These are phyloP conservation scores for Onygena corvina DNA, from an alignment of 2,329 filamentous ascomycete species.

Conservation along the genomic window DNA sequence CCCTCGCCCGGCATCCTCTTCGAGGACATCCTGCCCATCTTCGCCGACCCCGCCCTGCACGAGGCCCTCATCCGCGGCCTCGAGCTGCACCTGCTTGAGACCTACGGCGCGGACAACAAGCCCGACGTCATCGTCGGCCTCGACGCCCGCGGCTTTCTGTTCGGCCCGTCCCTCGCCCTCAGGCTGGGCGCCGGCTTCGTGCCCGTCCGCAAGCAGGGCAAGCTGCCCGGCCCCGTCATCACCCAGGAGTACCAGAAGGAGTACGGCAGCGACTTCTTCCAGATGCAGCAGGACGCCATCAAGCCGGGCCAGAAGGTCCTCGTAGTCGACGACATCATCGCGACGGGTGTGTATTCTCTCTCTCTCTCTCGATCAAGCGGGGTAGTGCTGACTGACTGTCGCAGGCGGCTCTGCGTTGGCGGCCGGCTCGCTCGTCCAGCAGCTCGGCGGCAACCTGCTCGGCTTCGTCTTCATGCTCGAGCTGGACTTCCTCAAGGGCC, in stretches of 20 bases:
- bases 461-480: slow-evolving; percentile 95
- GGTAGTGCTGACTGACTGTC: slow-evolving; percentile 9
- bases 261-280: slow-evolving; percentile 88
- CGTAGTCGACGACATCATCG: slow-evolving; percentile 95
- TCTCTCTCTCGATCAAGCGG: background rate
- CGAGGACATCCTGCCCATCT: slow-evolving; percentile 95
- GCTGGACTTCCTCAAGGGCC: slow-evolving; percentile 82
- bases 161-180: slow-evolving; percentile 79
- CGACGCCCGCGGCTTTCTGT: slow-evolving; percentile 89
- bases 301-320: slow-evolving; percentile 78
- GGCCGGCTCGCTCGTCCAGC: slow-evolving; percentile 71
- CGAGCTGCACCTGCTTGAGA: slow-evolving; percentile 63
- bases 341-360: slow-evolving; percentile 58
- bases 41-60: slow-evolving; percentile 65
- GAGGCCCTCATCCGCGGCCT: slow-evolving; percentile 68
- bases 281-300: slow-evolving; percentile 83
- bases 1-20: slow-evolving; percentile 86
- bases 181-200: slow-evolving; percentile 75
- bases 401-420: slow-evolving; percentile 82
- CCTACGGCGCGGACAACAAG: slow-evolving; percentile 46
- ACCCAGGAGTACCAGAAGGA: slow-evolving; percentile 88
- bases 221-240: slow-evolving; percentile 79
- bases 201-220: slow-evolving; percentile 87
- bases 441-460: slow-evolving; percentile 73
- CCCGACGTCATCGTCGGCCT: slow-evolving; percentile 88